These are phyloP conservation scores for Rhodocollybia butyracea DNA, from an alignment of 768 basidiomycete genomes.

Conservation along the genomic window DNA sequence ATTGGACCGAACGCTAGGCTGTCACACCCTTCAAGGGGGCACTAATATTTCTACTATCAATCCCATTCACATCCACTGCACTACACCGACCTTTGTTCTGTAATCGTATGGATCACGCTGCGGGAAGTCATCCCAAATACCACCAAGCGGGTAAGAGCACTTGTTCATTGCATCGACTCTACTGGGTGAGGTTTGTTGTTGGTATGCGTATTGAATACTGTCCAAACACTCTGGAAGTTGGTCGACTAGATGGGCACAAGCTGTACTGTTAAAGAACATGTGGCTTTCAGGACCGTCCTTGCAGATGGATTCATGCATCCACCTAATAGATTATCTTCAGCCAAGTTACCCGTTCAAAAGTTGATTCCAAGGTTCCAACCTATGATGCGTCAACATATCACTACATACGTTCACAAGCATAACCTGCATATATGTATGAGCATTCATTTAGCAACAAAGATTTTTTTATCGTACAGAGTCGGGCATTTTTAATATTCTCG, in stretches of 20 bases:
- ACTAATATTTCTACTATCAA: neutral
- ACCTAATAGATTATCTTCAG: neutral
- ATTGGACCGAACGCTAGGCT: neutral
- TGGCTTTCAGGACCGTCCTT: neutral
- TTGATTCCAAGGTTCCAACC: neutral
- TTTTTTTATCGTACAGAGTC: neutral
- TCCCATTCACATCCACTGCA: neutral
- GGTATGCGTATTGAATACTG: neutral
- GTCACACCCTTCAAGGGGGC: neutral
- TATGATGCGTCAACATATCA: neutral
- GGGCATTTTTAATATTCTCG: neutral
- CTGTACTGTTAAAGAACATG: neutral
- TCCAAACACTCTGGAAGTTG: neutral
- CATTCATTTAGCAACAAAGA: neutral
- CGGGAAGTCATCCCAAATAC: neutral
- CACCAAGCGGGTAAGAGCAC: neutral
- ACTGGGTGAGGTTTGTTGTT: neutral
- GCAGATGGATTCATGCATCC: neutral
- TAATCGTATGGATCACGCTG: conserved; percentile 1
- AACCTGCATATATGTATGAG: neutral
- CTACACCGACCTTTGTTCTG: neutral
- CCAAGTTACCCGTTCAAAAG: neutral
- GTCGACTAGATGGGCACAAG: neutral
- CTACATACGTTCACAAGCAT: neutral
- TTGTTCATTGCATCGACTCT: neutral